phyloP scores from a whole-genome alignment of 495 filamentous ascomycete species.

The Cenococcum geophilum region DNA sequence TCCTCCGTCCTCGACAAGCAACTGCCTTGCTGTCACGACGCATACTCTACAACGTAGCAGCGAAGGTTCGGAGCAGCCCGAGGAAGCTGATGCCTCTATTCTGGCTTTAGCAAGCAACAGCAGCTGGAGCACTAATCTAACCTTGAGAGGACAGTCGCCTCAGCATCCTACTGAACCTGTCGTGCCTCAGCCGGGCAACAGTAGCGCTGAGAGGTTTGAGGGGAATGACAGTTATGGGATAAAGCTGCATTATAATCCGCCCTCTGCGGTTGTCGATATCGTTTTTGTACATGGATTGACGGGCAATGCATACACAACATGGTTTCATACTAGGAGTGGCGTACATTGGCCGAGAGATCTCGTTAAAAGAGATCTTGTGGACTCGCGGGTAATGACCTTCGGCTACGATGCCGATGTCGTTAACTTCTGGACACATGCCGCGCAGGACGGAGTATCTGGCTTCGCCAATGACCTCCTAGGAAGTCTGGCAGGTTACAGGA shows the following conservation, averaged over 20 bases:
- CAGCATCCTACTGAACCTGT: no score
- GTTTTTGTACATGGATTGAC: slow-evolving; percentile 20
- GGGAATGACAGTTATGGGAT: slow-evolving; percentile 7
- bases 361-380: not conserved
- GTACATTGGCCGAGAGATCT: slow-evolving; percentile 10
- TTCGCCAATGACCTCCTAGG: slow-evolving; percentile 15
- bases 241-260: slow-evolving; percentile 8
- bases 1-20: no score
- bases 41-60: no score
- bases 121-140: no score
- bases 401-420: slow-evolving; percentile 18
- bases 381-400: slow-evolving; percentile 13
- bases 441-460: slow-evolving; percentile 2
- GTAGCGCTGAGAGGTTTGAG: slow-evolving; percentile 29
- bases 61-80: no score
- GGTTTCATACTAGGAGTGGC: slow-evolving; percentile 8
- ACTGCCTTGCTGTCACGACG: no score
- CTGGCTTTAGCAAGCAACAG: no score
- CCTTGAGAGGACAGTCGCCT: no score
- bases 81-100: no score
- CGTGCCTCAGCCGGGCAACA: no score
- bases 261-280: slow-evolving; percentile 7
- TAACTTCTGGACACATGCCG: slow-evolving; percentile 12
- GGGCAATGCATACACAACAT: slow-evolving; percentile 12
- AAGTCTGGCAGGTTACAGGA: not conserved